These are phyloP conservation scores for Blastobotrys aristatus DNA, from an alignment of 1,139 yeast genomes.

Conservation along the genomic window DNA sequence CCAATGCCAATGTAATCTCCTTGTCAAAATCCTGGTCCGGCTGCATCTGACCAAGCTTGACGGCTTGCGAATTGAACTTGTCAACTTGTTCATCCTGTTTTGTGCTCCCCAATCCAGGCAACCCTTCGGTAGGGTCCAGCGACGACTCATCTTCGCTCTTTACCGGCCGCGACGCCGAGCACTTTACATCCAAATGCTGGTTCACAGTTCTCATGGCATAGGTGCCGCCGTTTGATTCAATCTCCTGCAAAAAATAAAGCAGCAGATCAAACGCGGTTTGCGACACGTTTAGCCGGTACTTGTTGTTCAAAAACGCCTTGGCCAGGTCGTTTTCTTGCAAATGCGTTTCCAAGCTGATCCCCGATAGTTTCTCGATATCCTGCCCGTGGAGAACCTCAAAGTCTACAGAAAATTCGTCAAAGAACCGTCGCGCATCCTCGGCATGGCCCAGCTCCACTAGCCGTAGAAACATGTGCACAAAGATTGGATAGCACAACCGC, in stretches of 20 bases:
- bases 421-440: constrained; percentile 64
- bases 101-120: constrained; percentile 50
- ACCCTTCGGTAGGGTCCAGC: constrained; percentile 59
- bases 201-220: constrained; percentile 79
- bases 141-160: constrained; percentile 27
- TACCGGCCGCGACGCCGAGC: constrained; percentile 32
- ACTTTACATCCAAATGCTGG: constrained; percentile 67
- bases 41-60: constrained; percentile 79
- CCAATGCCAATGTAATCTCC: constrained; percentile 80
- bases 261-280: constrained; percentile 81
- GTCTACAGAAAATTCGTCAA: constrained; percentile 67
- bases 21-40: constrained; percentile 77
- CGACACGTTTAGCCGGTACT: constrained; percentile 71
- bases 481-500: constrained; percentile 80
- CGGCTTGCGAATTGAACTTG: constrained; percentile 63
- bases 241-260: constrained; percentile 82
- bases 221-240: constrained; percentile 90
- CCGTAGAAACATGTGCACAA: constrained; percentile 82
- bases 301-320: constrained; percentile 62
- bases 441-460: constrained; percentile 60
- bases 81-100: constrained; percentile 40
- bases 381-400: constrained; percentile 72
- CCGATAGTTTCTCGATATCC: constrained; percentile 67
- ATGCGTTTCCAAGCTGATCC: constrained; percentile 76
- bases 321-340: constrained; percentile 79